phyloP scores from a whole-genome alignment of 108 stramenopile genomes.

The Fragilariopsis cylindrus region DNA sequence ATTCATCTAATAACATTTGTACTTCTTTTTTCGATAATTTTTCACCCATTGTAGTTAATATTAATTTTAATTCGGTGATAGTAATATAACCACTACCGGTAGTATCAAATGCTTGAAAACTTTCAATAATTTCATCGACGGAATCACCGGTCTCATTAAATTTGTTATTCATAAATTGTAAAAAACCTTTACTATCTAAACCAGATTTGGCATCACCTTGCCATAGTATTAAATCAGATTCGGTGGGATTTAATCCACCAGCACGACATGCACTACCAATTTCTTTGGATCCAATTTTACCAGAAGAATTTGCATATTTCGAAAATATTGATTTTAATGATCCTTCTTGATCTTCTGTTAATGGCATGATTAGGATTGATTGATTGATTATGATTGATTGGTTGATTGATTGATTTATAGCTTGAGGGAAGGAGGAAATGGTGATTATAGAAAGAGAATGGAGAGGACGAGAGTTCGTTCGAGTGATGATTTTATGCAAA shows the following conservation, averaged over 20 bases:
- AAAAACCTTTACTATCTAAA: conserved; percentile 15
- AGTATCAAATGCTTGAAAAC: conserved; percentile 33
- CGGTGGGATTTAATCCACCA: conserved; percentile 33
- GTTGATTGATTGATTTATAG: no score
- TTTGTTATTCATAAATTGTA: conserved; percentile 10
- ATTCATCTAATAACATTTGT: conserved; percentile 19
- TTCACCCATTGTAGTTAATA: conserved; percentile 35
- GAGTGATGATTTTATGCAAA: no score
- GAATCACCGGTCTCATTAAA: conserved; percentile 22
- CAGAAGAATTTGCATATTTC: conserved; percentile 12
- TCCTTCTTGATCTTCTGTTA: conserved; percentile 26
- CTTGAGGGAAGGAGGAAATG: no score
- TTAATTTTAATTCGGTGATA: conserved; percentile 29
- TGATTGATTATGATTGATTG: no score
- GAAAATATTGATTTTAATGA: conserved; percentile 16
- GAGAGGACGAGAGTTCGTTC: no score
- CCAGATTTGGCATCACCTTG: conserved; percentile 20
- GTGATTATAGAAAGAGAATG: no score
- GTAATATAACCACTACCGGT: conserved; percentile 27
- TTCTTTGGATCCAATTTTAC: conserved; percentile 21
- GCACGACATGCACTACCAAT: conserved; percentile 32
- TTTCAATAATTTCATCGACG: conserved; percentile 35
- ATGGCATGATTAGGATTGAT: no score
- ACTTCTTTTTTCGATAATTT: conserved; percentile 29
- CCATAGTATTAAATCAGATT: conserved; percentile 22